Evolutionary conservation across 2,329 filamentous ascomycete species (phyloP).

Genomic region (Intubia oerlemansii): DNA sequence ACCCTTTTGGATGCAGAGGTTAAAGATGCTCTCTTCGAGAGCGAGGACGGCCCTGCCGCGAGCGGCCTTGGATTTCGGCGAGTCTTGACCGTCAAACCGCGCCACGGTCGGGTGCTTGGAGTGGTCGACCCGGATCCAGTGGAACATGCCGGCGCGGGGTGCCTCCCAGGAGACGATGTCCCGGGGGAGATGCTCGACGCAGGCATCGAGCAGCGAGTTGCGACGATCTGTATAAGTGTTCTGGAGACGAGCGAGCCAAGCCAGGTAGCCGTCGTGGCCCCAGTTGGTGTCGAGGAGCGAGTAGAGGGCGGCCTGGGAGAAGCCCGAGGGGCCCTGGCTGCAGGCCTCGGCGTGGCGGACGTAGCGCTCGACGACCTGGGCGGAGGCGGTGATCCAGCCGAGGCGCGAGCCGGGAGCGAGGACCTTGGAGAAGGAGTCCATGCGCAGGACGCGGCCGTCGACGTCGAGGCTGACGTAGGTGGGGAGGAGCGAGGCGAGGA

Average conservation of each 20-base stretch:
- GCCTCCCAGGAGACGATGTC: constrained; percentile 62
- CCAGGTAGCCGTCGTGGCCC: constrained; percentile 77
- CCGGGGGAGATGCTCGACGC: constrained; percentile 52
- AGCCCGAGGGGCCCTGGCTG: constrained; percentile 67
- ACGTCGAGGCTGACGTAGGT: constrained; percentile 61
- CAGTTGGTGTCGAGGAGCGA: constrained; percentile 70
- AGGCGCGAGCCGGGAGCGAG: constrained; percentile 61
- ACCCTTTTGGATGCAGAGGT: constrained; percentile 50
- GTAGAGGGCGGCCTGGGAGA: constrained; percentile 66
- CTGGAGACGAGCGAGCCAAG: constrained; percentile 72
- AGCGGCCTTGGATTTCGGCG: constrained; percentile 12
- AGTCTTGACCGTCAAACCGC: constrained; percentile 5
- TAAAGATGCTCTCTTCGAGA: constrained; percentile 76
- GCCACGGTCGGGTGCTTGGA: constrained; percentile 16
- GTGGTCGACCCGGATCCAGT: constrained; percentile 35
- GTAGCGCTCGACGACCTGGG: constrained; percentile 68
- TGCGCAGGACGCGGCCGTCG: constrained; percentile 71
- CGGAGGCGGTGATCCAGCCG: constrained; percentile 78
- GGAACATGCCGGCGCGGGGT: constrained; percentile 85
- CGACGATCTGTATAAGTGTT: constrained; percentile 62
- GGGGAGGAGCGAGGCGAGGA: constrained; percentile 52
- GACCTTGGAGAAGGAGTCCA: constrained; percentile 90
- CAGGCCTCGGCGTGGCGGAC: constrained; percentile 63
- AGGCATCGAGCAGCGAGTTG: constrained; percentile 57
- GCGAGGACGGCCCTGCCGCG: constrained; percentile 28